These are phyloP conservation scores for Aspergillus chevalieri DNA, from an alignment of 2,329 filamentous ascomycete genomes.

Conservation along the genomic window DNA sequence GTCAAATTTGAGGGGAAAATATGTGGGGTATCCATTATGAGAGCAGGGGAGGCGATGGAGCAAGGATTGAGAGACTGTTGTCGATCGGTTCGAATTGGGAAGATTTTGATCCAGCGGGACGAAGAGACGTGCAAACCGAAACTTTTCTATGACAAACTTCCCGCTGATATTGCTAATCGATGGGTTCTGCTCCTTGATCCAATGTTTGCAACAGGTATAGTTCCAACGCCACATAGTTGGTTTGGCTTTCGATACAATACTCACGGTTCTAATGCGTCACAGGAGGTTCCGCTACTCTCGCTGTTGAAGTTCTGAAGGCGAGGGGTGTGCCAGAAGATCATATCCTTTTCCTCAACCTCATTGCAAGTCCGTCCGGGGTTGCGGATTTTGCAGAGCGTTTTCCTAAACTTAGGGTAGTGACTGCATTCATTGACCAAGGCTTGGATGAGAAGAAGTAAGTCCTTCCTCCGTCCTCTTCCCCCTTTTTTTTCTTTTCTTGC, in stretches of 20 bases:
- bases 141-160: slow-evolving; percentile 96
- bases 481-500: not conserved
- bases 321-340: slow-evolving; percentile 90
- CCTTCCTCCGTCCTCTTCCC: not conserved
- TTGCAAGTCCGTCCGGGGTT: slow-evolving; percentile 92
- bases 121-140: slow-evolving; percentile 90
- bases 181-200: slow-evolving; percentile 94
- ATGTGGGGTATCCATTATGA: slow-evolving; percentile 97
- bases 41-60: slow-evolving; percentile 97
- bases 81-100: slow-evolving; percentile 93
- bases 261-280: slow-evolving; percentile 6
- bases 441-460: slow-evolving; percentile 93
- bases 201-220: slow-evolving; percentile 92
- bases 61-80: slow-evolving; percentile 94
- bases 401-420: slow-evolving; percentile 83
- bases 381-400: slow-evolving; percentile 83
- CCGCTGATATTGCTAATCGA: slow-evolving; percentile 81
- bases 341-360: slow-evolving; percentile 93
- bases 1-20: slow-evolving; percentile 97
- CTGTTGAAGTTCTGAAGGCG: slow-evolving; percentile 83
- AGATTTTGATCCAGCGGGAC: slow-evolving; percentile 95
- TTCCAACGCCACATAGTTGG: not conserved
- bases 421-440: slow-evolving; percentile 93
- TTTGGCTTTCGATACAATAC: no score
- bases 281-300: slow-evolving; percentile 96